Evolutionary conservation across 768 basidiomycete genomes (phyloP).

Genomic region (Chalciporus sphaerocephalus): DNA sequence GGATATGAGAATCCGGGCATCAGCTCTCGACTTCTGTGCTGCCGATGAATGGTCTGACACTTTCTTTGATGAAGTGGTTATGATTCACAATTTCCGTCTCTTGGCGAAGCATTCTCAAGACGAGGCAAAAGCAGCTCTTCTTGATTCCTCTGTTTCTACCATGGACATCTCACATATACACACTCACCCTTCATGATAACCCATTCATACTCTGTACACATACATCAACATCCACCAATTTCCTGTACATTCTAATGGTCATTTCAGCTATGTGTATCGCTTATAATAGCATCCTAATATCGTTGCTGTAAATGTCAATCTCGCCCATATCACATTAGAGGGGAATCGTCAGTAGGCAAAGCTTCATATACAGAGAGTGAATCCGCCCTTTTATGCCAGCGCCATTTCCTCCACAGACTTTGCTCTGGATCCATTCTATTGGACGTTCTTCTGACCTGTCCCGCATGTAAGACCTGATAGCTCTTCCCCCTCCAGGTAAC

Average conservation of each 20-base stretch:
- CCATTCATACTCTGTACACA: constrained; percentile 27
- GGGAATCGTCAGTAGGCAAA: constrained; percentile 10
- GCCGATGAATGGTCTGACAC: constrained; percentile 54
- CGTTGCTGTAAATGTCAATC: constrained; percentile 25
- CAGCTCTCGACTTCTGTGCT: constrained; percentile 41
- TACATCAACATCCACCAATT: constrained; percentile 27
- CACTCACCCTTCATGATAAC: constrained; percentile 21
- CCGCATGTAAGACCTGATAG: constrained; percentile 72
- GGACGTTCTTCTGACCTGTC: constrained; percentile 50
- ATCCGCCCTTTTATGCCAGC: constrained; percentile 15
- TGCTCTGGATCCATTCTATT: constrained; percentile 9
- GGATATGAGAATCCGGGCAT: constrained; percentile 44
- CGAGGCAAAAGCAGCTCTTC: constrained; percentile 28
- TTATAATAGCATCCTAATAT: constrained; percentile 31
- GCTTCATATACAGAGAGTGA: constrained; percentile 14
- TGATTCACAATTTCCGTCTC: constrained; percentile 50
- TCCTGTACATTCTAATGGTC: constrained; percentile 35
- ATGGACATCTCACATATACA: constrained; percentile 23
- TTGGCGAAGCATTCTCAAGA: constrained; percentile 36
- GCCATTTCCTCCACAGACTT: constrained; percentile 26
- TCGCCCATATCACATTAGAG: constrained; percentile 21
- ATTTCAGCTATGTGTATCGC: constrained; percentile 29
- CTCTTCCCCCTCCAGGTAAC: constrained; percentile 84
- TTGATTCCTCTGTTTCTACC: constrained; percentile 21
- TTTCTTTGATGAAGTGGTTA: constrained; percentile 58